phyloP scores from a whole-genome alignment of 805 yeast species.

The Wickerhamiella sergipiensis region DNA sequence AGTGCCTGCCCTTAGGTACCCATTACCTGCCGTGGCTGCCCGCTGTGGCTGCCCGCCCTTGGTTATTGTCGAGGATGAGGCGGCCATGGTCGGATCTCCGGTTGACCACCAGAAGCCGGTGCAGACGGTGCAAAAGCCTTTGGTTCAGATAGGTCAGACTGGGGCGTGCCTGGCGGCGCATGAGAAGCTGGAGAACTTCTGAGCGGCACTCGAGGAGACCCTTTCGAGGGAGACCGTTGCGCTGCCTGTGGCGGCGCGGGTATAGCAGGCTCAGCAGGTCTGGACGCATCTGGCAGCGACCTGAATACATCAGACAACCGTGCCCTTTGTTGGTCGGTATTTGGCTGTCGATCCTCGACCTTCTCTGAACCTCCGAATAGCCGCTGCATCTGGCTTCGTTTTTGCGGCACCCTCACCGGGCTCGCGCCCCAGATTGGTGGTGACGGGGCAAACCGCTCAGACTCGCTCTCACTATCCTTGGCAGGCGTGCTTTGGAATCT shows the following conservation, averaged over 20 bases:
- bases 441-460: background rate
- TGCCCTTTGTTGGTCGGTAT: background rate
- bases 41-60: too few species aligned
- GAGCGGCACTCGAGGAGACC: too few species aligned
- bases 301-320: background rate
- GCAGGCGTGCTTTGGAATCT: background rate
- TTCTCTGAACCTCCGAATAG: background rate
- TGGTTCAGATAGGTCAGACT: too few species aligned
- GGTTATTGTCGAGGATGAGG: too few species aligned
- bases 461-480: background rate
- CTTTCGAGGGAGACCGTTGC: background rate
- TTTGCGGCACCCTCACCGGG: background rate
- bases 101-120: too few species aligned
- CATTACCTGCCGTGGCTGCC: too few species aligned
- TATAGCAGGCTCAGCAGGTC: background rate
- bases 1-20: too few species aligned
- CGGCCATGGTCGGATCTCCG: too few species aligned
- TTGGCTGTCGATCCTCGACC: background rate
- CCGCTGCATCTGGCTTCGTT: background rate
- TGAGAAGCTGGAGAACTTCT: too few species aligned
- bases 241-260: background rate
- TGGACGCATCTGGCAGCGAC: background rate
- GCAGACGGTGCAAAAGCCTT: too few species aligned
- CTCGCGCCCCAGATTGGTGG: background rate
- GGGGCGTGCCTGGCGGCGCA: too few species aligned